Evolutionary conservation across 352 stramenopile species (phyloP), one percentile per base, ranked within the genome.

Genomic region (Pythium rishiriense): DNA sequence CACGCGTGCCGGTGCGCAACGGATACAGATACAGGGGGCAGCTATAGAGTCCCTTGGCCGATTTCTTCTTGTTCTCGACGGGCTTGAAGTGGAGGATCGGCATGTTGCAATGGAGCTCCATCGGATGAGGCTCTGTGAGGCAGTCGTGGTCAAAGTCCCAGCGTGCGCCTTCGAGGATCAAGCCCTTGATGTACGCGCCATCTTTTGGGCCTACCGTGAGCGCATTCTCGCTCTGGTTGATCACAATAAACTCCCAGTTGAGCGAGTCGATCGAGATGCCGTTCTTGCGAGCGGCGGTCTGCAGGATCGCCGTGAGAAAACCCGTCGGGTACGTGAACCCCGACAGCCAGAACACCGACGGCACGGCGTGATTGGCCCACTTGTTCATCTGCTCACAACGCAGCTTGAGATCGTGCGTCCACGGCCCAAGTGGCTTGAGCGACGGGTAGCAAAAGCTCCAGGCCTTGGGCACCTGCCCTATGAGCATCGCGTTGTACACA

Each of bases 1-100:
- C 94, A 24, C 93, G 83, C 11, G 93, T 98, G 25, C 96, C 96
- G 0, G 94, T 98, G 21, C 96, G 87, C n/a, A 98, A 73, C 21
- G 96, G 96, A 49, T 99, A 99, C 73, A 99, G 89, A 70, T 99
- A 99, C 29, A 98, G 70, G 3, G 96, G 96, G 48, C 96, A 99
- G 57, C 76, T 89, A 66, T 99, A 99, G 37, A 97, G 74, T 0
- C 88, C 91, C 57, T 98, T 98, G 47, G 79, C 70, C 14, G 85
- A 70, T 57, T 98, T 98, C 64, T 98, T 98, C 72, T 98, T 98
- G 53, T 76, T 85, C 56, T 98, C 93, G 10, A 98, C 94, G 0
- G 96, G 96, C 68, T 97, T 97, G 75, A 98, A 98, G 60, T 98
- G 95, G 50, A 98, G 70, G 51, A 98, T 96, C 2, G 94, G 94